phyloP scores from a whole-genome alignment of 2,329 filamentous ascomycete genomes.

The Penicillium oxalicum region DNA sequence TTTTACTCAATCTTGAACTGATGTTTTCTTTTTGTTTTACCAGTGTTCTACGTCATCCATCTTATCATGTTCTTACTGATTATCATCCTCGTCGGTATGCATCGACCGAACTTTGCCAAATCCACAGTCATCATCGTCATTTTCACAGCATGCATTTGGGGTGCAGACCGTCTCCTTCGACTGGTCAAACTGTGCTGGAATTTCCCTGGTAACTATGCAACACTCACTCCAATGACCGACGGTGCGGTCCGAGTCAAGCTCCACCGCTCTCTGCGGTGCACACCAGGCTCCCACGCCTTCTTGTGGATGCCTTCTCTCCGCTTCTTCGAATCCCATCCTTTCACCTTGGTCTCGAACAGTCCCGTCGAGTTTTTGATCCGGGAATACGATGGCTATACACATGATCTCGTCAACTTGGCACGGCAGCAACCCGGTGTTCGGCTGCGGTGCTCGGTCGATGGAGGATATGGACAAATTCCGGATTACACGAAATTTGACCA shows the following conservation, averaged over 20 bases:
- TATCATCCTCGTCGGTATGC: conserved; percentile 21
- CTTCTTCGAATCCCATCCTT: conserved; percentile 50
- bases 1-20: too few relatives aligned
- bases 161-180: conserved; percentile 48
- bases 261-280: conserved; percentile 44
- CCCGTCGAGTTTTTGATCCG: conserved; percentile 13
- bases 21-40: too few relatives aligned
- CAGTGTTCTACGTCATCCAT: conserved; percentile 12
- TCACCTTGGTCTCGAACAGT: conserved; percentile 13
- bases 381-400: conserved; percentile 15
- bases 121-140: conserved; percentile 41
- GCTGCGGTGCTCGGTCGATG: conserved; percentile 16
- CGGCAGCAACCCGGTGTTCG: conserved; percentile 5
- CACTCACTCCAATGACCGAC: conserved; percentile 49
- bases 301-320: conserved; percentile 58
- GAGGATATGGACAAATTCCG: conserved; percentile 14
- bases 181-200: conserved; percentile 43
- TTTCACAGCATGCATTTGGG: conserved; percentile 46
- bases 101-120: conserved; percentile 45
- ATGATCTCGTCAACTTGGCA: conserved; percentile 8
- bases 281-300: conserved; percentile 57
- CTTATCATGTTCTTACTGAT: conserved; percentile 9
- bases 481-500: conserved; percentile 14
- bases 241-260: conserved; percentile 53
- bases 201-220: conserved; percentile 42